These are phyloP conservation scores for Jamesozyma lodderae DNA, from an alignment of 805 yeast genomes.

Conservation along the genomic window DNA sequence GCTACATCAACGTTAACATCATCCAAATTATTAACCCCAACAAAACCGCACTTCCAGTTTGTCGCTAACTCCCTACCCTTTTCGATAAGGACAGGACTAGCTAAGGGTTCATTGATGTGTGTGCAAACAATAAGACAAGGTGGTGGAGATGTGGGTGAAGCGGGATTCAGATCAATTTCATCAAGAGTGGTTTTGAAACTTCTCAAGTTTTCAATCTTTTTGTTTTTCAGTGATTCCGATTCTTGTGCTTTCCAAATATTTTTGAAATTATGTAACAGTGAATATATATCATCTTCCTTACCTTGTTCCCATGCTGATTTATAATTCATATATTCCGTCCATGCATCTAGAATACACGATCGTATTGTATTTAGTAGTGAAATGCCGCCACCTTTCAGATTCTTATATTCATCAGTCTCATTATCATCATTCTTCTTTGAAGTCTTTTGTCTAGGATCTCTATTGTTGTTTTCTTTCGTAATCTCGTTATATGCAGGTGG, in stretches of 20 bases:
- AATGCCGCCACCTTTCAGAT: slow-evolving; percentile 25
- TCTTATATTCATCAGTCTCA: too few relatives aligned
- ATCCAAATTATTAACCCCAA: slow-evolving; percentile 47
- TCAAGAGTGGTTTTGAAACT: slow-evolving; percentile 26
- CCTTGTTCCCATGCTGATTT: slow-evolving; percentile 52
- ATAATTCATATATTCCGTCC: slow-evolving; percentile 57
- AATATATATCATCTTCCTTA: slow-evolving; percentile 57
- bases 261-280: slow-evolving; percentile 48
- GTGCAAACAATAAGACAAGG: slow-evolving; percentile 64
- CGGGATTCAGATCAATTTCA: slow-evolving; percentile 29
- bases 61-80: slow-evolving; percentile 50
- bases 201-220: slow-evolving; percentile 26
- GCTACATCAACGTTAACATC: slow-evolving; percentile 48
- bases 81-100: slow-evolving; percentile 51
- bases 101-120: slow-evolving; percentile 45
- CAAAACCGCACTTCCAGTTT: slow-evolving; percentile 57
- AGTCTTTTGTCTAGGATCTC: not conserved
- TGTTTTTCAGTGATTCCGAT: slow-evolving; percentile 23
- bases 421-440: slow-evolving; percentile 2
- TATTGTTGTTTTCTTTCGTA: not conserved
- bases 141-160: slow-evolving; percentile 41
- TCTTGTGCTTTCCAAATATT: slow-evolving; percentile 43
- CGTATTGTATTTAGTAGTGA: slow-evolving; percentile 37
- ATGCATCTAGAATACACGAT: slow-evolving; percentile 57
- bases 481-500: slow-evolving; percentile 50